phyloP scores from a whole-genome alignment of 2,329 filamentous ascomycete species.

The Tolypocladium capitatum region DNA sequence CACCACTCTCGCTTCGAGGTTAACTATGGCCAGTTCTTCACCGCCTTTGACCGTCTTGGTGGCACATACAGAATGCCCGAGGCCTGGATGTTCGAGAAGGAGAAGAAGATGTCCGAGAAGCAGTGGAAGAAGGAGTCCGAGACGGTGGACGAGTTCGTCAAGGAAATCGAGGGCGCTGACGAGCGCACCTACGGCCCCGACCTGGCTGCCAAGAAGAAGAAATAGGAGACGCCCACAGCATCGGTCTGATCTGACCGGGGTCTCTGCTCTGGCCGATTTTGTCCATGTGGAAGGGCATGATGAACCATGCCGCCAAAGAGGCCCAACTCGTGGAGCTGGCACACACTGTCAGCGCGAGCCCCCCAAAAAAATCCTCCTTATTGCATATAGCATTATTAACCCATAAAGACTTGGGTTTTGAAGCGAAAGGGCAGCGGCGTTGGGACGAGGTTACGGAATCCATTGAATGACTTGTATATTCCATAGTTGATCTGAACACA shows the following conservation, averaged over 20 bases:
- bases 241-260: not conserved
- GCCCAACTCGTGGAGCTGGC: not conserved
- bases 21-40: conserved; percentile 94
- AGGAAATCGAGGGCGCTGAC: conserved; percentile 52
- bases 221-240: not conserved
- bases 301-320: not conserved
- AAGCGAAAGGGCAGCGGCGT: not conserved
- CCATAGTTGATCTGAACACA: conserved; percentile 4
- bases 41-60: conserved; percentile 77
- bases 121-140: conserved; percentile 68
- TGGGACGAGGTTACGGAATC: not conserved
- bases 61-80: conserved; percentile 81
- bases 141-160: conserved; percentile 64
- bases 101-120: conserved; percentile 69
- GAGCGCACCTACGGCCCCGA: conserved; percentile 32
- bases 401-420: not conserved
- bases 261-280: not conserved
- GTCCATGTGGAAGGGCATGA: not conserved
- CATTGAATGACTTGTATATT: conserved; percentile 10
- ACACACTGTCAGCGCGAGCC: not conserved
- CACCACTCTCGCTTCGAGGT: conserved; percentile 51
- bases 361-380: not conserved
- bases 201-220: conserved; percentile 21
- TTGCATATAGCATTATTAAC: not conserved
- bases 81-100: conserved; percentile 68